phyloP scores from a whole-genome alignment of 1,284 basidiomycete species.

The Boletus semigastroideus region DNA sequence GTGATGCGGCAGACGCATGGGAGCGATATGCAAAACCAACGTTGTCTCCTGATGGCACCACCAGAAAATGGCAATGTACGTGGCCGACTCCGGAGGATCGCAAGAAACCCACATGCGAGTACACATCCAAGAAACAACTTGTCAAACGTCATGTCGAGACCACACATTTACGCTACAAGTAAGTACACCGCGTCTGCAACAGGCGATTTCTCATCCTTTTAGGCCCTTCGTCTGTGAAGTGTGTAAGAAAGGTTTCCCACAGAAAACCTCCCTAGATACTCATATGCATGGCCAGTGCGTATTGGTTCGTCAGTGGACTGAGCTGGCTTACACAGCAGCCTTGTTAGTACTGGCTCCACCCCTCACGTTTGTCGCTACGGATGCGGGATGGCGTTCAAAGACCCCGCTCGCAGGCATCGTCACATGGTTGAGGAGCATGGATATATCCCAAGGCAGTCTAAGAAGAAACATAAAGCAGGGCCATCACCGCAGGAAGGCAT shows the following conservation, averaged over 20 bases:
- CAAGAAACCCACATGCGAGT: conserved; percentile 44
- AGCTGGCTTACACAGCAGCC: conserved; percentile 11
- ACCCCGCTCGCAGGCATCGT: conserved; percentile 60
- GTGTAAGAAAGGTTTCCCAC: conserved; percentile 56
- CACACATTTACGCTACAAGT: conserved; percentile 62
- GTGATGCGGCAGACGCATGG: conserved; percentile 31
- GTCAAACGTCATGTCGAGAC: conserved; percentile 68
- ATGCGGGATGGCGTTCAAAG: conserved; percentile 56
- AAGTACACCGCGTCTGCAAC: conserved; percentile 24
- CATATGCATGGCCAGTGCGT: conserved; percentile 63
- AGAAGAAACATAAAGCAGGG: conserved; percentile 41
- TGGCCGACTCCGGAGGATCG: conserved; percentile 36
- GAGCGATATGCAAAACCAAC: conserved; percentile 37
- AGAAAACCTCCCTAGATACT: conserved; percentile 60
- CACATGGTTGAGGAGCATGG: conserved; percentile 57
- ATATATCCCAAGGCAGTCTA: conserved; percentile 48
- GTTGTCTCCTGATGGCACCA: conserved; percentile 33
- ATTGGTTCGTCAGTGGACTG: conserved; percentile 4
- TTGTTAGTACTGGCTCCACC: conserved; percentile 49
- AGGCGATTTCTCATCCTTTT: conserved; percentile 13
- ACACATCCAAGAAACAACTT: conserved; percentile 60
- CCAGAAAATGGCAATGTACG: conserved; percentile 38
- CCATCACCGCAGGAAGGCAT: conserved; percentile 24
- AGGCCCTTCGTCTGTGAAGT: conserved; percentile 56
- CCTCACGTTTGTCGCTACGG: conserved; percentile 55